These are phyloP conservation scores for Barnettozyma sp. DNA, from an alignment of 805 yeast species.

Conservation along the genomic window DNA sequence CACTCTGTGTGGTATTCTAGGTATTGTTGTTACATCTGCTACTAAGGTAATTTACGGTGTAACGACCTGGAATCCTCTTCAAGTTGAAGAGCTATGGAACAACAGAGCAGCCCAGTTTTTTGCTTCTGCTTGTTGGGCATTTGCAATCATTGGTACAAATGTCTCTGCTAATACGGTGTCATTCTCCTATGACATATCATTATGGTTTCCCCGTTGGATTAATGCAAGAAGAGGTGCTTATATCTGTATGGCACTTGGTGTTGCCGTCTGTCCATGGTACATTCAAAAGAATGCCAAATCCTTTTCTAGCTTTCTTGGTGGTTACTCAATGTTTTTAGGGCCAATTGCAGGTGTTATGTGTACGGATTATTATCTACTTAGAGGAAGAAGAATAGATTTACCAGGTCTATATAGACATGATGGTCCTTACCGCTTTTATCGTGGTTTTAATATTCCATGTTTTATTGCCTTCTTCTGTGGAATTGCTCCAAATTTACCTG, in stretches of 20 bases:
- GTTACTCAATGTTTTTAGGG: conserved; percentile 72
- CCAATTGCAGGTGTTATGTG: conserved; percentile 69
- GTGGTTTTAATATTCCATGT: conserved; percentile 78
- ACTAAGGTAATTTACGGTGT: conserved; percentile 32
- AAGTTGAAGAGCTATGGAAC: conserved; percentile 31
- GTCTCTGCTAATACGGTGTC: conserved; percentile 61
- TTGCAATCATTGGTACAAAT: conserved; percentile 52
- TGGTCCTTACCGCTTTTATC: conserved; percentile 46
- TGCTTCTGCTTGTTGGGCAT: conserved; percentile 19
- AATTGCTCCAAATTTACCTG: conserved; percentile 34
- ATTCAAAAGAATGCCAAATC: conserved; percentile 43
- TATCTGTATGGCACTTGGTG: conserved; percentile 61
- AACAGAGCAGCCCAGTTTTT: conserved; percentile 23
- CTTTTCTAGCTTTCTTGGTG: conserved; percentile 69
- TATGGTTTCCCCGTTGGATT: conserved; percentile 50
- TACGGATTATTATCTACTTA: conserved; percentile 51
- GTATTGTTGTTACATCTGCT: conserved; percentile 30
- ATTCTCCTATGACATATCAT: conserved; percentile 51
- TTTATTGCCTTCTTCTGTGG: conserved; percentile 50
- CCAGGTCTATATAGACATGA: conserved; percentile 51
- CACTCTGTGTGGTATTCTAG: conserved; percentile 26
- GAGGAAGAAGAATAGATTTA: conserved; percentile 59
- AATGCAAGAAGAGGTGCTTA: conserved; percentile 56
- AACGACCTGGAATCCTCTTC: conserved; percentile 39
- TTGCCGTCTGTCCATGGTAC: conserved; percentile 76